Base-by-base conservation (phyloP, 23 red algal genomes). In the Gracilaria gracilis region DNA sequence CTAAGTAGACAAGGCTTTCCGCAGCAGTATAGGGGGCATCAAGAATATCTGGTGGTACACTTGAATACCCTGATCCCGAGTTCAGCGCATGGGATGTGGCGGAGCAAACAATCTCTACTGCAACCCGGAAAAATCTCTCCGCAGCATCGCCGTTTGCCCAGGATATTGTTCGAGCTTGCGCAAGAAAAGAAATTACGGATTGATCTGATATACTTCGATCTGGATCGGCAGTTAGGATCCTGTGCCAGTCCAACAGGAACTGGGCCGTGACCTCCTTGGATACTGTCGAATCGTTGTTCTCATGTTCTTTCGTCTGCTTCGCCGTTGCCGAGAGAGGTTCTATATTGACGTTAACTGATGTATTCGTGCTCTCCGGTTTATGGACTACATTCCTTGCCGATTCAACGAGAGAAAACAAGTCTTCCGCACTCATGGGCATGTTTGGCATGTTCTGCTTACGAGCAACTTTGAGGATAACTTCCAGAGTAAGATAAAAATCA, bases 401-500 rank as follows among this genome's bases (percentile, higher is more conserved):
- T 20, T 87, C 77, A 12, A 95, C 93, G 13, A 95, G 86, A n/a
- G 59, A 39, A 61, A 82, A 28, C 34, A 95, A 54, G 34, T 86
- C 93, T 15, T 88, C 93, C 40, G 93, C 36, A 32, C 76, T 69
- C 39, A 64, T 57, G 19, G 85, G 55, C 48, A 84, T 69, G 34
- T 69, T 76, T 5, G 65, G 40, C 9, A 78, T 21, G 17, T 81
- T 80, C n/a, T 70, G 47, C 36, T 88, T 67, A 2, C 76, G 74
- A 21, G 76, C 94, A 70, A 88, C 71, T 80, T 96, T 96, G 16
- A 58, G 55, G 28, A 98, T 83, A 51, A 74, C 75, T 32, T 98
- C 96, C 38, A 98, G 25, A 16, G 91, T 93, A 12, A 81, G 59
- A 47, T 75, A 86, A 58, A 94, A 86, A 54, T 98, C 96, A 14